These are phyloP conservation scores for Senna tora DNA, from an alignment of 306 rosid species.

Conservation along the genomic window DNA sequence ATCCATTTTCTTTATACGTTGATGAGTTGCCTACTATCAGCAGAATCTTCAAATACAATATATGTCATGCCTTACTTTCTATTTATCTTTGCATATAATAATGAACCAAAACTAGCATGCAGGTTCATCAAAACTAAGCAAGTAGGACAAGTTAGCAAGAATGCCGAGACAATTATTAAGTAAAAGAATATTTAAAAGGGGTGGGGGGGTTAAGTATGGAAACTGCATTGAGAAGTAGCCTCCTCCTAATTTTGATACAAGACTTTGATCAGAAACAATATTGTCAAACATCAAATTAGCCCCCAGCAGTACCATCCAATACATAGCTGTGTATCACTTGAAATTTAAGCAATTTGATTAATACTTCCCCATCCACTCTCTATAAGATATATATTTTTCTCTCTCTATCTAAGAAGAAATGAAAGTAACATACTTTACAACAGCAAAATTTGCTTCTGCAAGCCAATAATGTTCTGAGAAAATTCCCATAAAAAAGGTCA, in stretches of 20 bases:
- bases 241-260: constrained; percentile 31
- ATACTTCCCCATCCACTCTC: background rate
- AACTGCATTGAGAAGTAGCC: constrained; percentile 27
- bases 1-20: too few species aligned
- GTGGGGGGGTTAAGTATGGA: too few species aligned
- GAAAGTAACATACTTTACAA: constrained; percentile 50
- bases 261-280: constrained; percentile 36
- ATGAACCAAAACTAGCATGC: too few species aligned
- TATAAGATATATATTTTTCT: background rate
- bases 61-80: too few species aligned
- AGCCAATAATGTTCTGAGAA: constrained; percentile 49
- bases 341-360: constrained; percentile 32
- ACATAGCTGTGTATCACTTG: constrained; percentile 32
- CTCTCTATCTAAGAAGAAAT: constrained; percentile 21
- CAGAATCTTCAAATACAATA: too few species aligned
- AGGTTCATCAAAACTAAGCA: too few species aligned
- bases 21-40: too few species aligned
- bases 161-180: too few species aligned
- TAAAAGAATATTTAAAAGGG: too few species aligned
- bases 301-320: constrained; percentile 16
- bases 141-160: too few species aligned
- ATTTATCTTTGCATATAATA: too few species aligned
- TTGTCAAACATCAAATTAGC: constrained; percentile 31
- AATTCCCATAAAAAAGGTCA: constrained; percentile 36
- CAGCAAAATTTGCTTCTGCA: constrained; percentile 47